These are phyloP conservation scores for Phytophthora sp. DNA, from an alignment of 352 stramenopile genomes.

Conservation along the genomic window DNA sequence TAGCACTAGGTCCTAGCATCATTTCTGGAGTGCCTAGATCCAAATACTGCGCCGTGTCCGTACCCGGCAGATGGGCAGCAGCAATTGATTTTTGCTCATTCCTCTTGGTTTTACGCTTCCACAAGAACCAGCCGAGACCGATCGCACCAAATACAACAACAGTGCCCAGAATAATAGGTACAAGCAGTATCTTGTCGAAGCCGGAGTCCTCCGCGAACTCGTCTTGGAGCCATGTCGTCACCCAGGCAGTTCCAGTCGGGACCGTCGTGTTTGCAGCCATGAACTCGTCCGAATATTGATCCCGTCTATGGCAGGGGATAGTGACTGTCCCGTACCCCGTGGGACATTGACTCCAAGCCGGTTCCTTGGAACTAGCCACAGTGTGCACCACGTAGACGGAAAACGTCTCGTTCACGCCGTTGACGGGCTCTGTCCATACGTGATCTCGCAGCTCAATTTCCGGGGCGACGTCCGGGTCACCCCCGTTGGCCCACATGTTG, in stretches of 20 bases:
- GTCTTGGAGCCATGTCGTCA: constrained; percentile 25
- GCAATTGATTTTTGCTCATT: constrained; percentile 4
- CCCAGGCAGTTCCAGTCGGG: constrained; percentile 23
- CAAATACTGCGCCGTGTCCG: constrained; percentile 11
- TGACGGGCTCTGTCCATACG: constrained; percentile 17
- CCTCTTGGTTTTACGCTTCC: constrained; percentile 17
- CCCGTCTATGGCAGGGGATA: constrained; percentile 18
- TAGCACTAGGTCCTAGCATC: background rate
- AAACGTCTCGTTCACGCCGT: constrained; percentile 7
- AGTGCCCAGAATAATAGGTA: constrained; percentile 31
- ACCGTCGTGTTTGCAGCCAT: constrained; percentile 24
- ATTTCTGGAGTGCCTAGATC: constrained; percentile 14
- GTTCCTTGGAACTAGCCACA: constrained; percentile 9
- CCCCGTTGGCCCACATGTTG: constrained; percentile 37
- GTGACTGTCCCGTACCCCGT: constrained; percentile 9
- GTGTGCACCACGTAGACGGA: constrained; percentile 37
- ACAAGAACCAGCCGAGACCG: constrained; percentile 32
- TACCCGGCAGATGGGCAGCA: background rate
- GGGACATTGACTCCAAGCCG: constrained; percentile 15
- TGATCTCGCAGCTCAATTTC: constrained; percentile 29
- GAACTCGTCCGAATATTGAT: constrained; percentile 22
- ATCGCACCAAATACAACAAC: constrained; percentile 11
- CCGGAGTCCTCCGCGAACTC: constrained; percentile 25
- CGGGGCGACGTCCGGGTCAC: constrained; percentile 23
- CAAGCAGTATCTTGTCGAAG: constrained; percentile 23